Percentiles rank a stretch among this genome's conserved stretches.
phyloP scores from a whole-genome alignment of 2,329 filamentous ascomycete genomes.

The Aspergillus nomiae region DNA sequence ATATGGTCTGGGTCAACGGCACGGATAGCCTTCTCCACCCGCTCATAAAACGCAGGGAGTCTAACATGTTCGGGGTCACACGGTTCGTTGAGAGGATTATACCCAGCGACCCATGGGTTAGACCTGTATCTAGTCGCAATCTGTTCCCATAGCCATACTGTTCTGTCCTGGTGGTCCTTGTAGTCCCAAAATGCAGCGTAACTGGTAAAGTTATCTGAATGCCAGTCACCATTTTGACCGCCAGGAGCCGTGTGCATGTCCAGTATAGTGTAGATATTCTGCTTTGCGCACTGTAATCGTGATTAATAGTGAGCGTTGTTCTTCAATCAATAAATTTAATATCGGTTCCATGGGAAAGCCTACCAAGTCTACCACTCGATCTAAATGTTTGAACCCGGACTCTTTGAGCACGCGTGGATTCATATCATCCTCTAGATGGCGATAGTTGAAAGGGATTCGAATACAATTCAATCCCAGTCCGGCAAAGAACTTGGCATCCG shows the following conservation, averaged over 20 bases:
- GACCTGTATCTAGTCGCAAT: conserved; percentile 48
- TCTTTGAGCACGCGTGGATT: conserved; percentile 49
- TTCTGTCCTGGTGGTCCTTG: conserved; percentile 54
- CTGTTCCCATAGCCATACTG: conserved; percentile 53
- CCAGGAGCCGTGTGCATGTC: conserved; percentile 54
- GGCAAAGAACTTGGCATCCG: conserved; percentile 61
- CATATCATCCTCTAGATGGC: conserved; percentile 53
- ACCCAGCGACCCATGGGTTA: conserved; percentile 54
- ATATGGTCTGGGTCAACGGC: conserved; percentile 51
- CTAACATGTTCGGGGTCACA: conserved; percentile 51
- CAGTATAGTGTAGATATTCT: conserved; percentile 54
- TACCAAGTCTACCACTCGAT: conserved; percentile 49
- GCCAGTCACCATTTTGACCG: conserved; percentile 55
- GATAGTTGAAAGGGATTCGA: conserved; percentile 63
- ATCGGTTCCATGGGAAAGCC: conserved; percentile 5
- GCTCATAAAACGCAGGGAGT: conserved; percentile 50
- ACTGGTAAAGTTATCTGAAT: conserved; percentile 50
- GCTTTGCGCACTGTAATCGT: conserved; percentile 41
- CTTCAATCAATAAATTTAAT: neutral
- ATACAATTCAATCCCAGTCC: conserved; percentile 60
- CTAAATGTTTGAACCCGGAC: conserved; percentile 51
- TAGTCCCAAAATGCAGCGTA: conserved; percentile 55
- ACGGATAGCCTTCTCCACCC: conserved; percentile 51
- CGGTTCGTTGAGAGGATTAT: conserved; percentile 57
- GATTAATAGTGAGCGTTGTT: neutral